phyloP scores from a whole-genome alignment of 75 land plant species.

The Cunninghamia lanceolata region DNA sequence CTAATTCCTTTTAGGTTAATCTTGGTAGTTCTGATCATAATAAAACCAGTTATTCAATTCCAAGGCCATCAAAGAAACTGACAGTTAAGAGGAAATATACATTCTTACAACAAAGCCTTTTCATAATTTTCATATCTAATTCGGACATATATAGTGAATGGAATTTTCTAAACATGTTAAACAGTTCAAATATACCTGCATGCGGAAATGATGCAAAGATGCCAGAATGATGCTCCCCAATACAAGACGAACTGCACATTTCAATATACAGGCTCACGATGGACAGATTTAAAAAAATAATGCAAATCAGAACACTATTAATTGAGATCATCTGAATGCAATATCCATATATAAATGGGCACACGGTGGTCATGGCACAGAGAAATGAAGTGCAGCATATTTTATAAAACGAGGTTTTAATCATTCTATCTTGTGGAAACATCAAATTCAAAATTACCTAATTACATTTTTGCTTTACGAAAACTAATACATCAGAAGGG shows the following conservation, averaged over 20 bases:
- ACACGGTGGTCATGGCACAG: not conserved
- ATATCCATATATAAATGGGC: not conserved
- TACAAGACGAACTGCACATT: constrained; percentile 57
- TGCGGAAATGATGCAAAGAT: constrained; percentile 51
- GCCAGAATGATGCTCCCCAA: constrained; percentile 51
- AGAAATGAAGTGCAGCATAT: not conserved
- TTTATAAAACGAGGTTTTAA: not conserved
- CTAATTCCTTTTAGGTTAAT: no score
- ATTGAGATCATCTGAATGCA: not conserved
- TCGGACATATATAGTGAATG: not conserved
- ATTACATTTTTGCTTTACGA: not conserved
- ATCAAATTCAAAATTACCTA: not conserved
- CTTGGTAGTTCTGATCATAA: not conserved
- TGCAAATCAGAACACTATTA: not conserved
- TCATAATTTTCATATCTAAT: not conserved
- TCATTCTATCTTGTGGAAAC: not conserved
- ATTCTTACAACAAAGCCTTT: not conserved
- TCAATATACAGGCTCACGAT: not conserved
- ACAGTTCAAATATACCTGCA: constrained; percentile 43
- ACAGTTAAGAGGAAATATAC: not conserved
- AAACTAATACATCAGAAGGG: not conserved
- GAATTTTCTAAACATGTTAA: not conserved
- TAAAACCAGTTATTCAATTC: not conserved
- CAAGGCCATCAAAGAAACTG: not conserved
- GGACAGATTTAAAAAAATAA: not conserved